Percentiles rank a stretch among this genome's conserved stretches.
These are phyloP conservation scores for Nasturtium officinale DNA, from an alignment of 345 rosid genomes.

Conservation along the genomic window DNA sequence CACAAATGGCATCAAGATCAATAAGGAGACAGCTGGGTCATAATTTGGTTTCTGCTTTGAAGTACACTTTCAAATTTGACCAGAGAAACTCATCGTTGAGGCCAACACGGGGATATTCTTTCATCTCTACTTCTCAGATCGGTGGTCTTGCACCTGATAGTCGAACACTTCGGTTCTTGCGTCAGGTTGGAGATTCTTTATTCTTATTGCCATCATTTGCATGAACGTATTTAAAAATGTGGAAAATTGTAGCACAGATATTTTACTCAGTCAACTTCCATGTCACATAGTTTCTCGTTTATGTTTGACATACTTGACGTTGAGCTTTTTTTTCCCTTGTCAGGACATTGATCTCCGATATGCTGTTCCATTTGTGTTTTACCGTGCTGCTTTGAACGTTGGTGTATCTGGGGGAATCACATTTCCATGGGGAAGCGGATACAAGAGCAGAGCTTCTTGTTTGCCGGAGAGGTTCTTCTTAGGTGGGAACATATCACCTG, in stretches of 20 bases:
- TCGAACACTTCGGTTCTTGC: slow-evolving; percentile 69
- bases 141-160: slow-evolving; percentile 91
- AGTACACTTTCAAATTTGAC: slow-evolving; percentile 77
- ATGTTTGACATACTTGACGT: slow-evolving; percentile 1
- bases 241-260: neutral
- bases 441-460: slow-evolving; percentile 57
- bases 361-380: slow-evolving; percentile 85
- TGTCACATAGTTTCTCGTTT: slow-evolving; percentile 13
- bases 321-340: neutral
- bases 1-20: slow-evolving; percentile 65
- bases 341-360: slow-evolving; percentile 88
- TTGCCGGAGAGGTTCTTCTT: slow-evolving; percentile 87
- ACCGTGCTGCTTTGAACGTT: slow-evolving; percentile 72
- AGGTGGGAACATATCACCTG: slow-evolving; percentile 91
- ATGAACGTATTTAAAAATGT: neutral
- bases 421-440: slow-evolving; percentile 80
- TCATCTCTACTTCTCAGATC: slow-evolving; percentile 72
- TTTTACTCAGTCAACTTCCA: neutral
- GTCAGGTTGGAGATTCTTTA: slow-evolving; percentile 62
- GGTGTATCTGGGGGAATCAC: slow-evolving; percentile 79
- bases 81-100: slow-evolving; percentile 72
- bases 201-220: slow-evolving; percentile 3
- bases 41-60: slow-evolving; percentile 71
- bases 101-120: slow-evolving; percentile 82
- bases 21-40: slow-evolving; percentile 93